Evolutionary conservation across 2,329 filamentous ascomycete species (phyloP).

Genomic region (Parastagonospora avenae): DNA sequence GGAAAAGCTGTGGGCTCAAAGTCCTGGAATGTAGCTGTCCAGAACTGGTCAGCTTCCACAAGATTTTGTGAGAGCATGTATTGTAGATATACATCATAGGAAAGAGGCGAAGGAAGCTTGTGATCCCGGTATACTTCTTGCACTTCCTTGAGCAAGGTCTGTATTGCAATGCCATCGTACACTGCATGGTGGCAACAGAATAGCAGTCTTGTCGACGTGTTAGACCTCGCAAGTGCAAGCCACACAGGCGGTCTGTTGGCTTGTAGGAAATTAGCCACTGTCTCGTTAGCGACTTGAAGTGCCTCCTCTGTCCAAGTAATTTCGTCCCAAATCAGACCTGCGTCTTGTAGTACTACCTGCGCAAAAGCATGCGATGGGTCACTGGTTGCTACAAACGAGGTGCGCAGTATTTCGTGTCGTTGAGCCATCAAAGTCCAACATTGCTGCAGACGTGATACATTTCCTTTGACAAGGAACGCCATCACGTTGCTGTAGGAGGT

Average conservation of each 20-base stretch:
- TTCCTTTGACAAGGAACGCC: conserved; percentile 63
- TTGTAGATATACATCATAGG: conserved; percentile 69
- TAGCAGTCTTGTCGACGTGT: conserved; percentile 42
- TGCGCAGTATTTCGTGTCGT: conserved; percentile 78
- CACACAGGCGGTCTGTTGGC: conserved; percentile 42
- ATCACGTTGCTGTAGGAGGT: conserved; percentile 75
- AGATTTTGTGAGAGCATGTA: conserved; percentile 60
- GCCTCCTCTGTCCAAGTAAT: neutral
- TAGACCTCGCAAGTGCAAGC: conserved; percentile 32
- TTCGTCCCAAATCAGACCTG: conserved; percentile 10
- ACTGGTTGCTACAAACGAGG: conserved; percentile 72
- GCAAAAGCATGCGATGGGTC: conserved; percentile 66
- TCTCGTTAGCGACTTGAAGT: conserved; percentile 15
- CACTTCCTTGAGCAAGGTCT: conserved; percentile 71
- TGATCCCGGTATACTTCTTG: conserved; percentile 61
- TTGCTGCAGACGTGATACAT: conserved; percentile 56
- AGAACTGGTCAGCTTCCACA: conserved; percentile 65
- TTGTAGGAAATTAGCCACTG: conserved; percentile 49
- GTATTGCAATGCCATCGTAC: conserved; percentile 83
- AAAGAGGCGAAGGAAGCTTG: conserved; percentile 55
- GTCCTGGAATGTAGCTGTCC: conserved; percentile 61
- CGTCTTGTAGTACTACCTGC: conserved; percentile 69
- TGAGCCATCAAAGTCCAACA: conserved; percentile 68
- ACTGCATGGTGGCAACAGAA: conserved; percentile 78
- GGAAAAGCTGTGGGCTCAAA: conserved; percentile 56